Percentiles rank a stretch among this genome's conserved stretches.
Evolutionary conservation across 2,329 filamentous ascomycete genomes (phyloP).

Genomic region (Fusarium anthophilum): DNA sequence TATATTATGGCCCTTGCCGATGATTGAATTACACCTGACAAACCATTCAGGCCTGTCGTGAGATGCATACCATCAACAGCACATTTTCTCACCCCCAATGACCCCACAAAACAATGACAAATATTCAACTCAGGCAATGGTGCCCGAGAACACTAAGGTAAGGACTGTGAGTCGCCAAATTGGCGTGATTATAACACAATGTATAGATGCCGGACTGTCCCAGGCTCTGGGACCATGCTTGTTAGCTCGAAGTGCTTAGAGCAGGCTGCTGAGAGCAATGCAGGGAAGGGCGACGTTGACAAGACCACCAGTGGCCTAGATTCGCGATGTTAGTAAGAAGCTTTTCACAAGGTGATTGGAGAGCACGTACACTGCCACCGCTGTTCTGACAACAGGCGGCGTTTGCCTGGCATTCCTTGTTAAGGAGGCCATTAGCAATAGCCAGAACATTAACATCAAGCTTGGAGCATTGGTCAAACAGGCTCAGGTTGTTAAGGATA

Average conservation of each 20-base stretch:
- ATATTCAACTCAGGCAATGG: not conserved
- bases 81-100: not conserved
- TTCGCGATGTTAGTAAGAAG: not conserved
- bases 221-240: not conserved
- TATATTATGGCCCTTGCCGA: not conserved
- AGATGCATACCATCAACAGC: not conserved
- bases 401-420: slow-evolving; percentile 8
- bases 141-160: not conserved
- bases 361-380: not conserved
- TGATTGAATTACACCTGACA: not conserved
- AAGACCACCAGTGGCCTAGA: not conserved
- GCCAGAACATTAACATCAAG: not conserved
- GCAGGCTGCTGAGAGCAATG: not conserved
- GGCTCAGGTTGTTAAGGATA: not conserved
- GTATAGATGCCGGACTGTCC: not conserved
- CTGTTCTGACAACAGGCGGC: slow-evolving; percentile 6
- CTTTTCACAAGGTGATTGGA: fast-evolving
- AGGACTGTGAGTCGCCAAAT: not conserved
- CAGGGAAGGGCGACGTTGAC: slow-evolving; percentile 7
- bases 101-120: not conserved
- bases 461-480: slow-evolving; percentile 3
- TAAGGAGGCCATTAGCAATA: not conserved
- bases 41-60: not conserved
- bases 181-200: not conserved
- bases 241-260: not conserved